phyloP scores from a whole-genome alignment of 495 filamentous ascomycete genomes.

The Talaromyces adpressus region DNA sequence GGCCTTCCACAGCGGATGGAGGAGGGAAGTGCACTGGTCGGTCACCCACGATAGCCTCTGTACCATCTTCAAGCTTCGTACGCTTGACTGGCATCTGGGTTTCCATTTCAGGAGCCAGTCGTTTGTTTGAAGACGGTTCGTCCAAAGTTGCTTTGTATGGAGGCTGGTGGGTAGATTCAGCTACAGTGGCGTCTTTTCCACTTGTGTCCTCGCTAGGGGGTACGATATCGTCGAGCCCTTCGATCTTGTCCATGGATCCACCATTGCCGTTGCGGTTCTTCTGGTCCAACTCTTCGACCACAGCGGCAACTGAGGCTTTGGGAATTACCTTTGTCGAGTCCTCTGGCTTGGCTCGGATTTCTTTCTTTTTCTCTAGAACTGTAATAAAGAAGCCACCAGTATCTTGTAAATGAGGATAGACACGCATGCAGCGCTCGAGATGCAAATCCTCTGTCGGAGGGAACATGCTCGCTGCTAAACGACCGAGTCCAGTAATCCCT shows the following conservation, averaged over 20 bases:
- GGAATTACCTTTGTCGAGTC: constrained; percentile 51
- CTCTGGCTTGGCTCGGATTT: constrained; percentile 81
- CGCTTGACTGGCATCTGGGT: constrained; percentile 39
- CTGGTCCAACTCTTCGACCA: constrained; percentile 46
- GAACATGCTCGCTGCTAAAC: constrained; percentile 77
- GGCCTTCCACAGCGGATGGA: constrained; percentile 28
- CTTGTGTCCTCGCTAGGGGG: constrained; percentile 27
- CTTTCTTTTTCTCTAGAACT: constrained; percentile 81
- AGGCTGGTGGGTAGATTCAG: constrained; percentile 32
- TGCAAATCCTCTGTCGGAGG: constrained; percentile 63
- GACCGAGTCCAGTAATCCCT: constrained; percentile 50
- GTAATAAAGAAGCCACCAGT: constrained; percentile 97
- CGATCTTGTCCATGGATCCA: constrained; percentile 39
- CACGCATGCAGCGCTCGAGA: constrained; percentile 80
- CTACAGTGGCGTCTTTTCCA: constrained; percentile 38
- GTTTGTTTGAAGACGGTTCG: constrained; percentile 25
- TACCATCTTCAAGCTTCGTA: constrained; percentile 39
- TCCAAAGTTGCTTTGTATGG: constrained; percentile 31
- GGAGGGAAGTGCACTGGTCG: constrained; percentile 44
- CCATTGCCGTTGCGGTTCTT: constrained; percentile 34
- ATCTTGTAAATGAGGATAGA: constrained; percentile 93
- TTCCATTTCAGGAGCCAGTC: constrained; percentile 33
- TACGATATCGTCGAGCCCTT: constrained; percentile 42
- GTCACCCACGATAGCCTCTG: constrained; percentile 38
- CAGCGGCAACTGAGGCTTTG: constrained; percentile 43